A percentile compares a stretch with the other conserved stretches of the same genome.
phyloP scores from a whole-genome alignment of 108 stramenopile genomes.

The Hondaea fermentalgiana region DNA sequence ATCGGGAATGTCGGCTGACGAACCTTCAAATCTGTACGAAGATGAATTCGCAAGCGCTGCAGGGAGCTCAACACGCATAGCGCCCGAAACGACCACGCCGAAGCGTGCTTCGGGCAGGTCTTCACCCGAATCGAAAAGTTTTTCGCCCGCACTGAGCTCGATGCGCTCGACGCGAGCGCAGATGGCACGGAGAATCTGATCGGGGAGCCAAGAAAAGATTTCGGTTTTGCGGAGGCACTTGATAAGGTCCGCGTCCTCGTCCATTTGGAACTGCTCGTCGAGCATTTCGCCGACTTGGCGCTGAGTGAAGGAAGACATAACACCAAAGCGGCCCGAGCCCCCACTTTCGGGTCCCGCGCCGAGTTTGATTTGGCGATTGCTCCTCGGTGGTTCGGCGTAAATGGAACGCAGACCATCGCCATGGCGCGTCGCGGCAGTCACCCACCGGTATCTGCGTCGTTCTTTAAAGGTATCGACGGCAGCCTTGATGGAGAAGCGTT shows the following conservation, averaged over 20 bases:
- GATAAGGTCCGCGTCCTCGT: background rate
- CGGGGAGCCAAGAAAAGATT: conserved; percentile 4
- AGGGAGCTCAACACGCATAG: background rate
- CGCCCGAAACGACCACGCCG: background rate
- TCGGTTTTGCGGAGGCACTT: background rate
- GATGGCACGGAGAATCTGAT: background rate
- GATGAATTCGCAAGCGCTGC: background rate
- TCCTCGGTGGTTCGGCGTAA: background rate
- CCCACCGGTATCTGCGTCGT: background rate
- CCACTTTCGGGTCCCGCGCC: background rate
- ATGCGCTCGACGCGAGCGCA: background rate
- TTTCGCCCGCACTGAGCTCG: background rate
- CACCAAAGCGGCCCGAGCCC: background rate
- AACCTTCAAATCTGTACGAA: background rate
- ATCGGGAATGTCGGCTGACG: background rate
- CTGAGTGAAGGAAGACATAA: background rate
- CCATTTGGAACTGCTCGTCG: background rate
- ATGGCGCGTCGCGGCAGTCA: background rate
- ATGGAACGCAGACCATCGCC: background rate
- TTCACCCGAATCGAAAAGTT: background rate
- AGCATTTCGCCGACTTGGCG: background rate
- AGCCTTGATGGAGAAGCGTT: background rate
- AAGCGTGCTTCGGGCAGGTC: background rate
- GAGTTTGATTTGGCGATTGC: background rate
- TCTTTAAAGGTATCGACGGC: background rate